Base-by-base conservation (phyloP, 1,139 yeast species). In the Pichia sp. region DNA sequence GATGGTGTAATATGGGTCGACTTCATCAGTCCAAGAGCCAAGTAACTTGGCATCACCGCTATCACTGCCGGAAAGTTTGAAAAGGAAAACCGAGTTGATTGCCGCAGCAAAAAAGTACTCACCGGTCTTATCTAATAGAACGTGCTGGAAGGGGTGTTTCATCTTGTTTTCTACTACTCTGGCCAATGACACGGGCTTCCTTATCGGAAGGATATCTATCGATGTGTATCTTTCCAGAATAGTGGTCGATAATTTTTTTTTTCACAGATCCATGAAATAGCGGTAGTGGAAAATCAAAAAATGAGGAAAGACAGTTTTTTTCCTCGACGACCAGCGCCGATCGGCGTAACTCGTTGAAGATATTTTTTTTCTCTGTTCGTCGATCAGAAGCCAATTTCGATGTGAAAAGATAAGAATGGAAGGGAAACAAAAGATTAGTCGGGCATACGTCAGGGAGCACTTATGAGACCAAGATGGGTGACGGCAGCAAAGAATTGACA, bases 101-200 rank as follows among this genome's bases (percentile, higher is more conserved):
- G 81, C 78, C 0, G 85, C 75, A 0, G 80, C 77, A 68, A 79
- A 84, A 23, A 86, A 67, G 44, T 76, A 70, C 2, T 74, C 68
- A 0, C 83, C 82, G 29, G 71, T 67, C 8, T 66, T 64, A 62
- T 74, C 77, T 16, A 79, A 64, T 8, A 76, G 65, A 4, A 83
- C 67, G 48, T 79, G 74, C 65, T 85, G 92, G 66, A 81, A 80
- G 36, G 93, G 93, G 64, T 86, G 92, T 64, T 82, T 82, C 82
- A 85, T 64, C 49, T 15, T 45, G 8, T 26, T 10, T 6, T 6
- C n/a, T 10, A 10, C 4, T 36, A 4, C 23, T 19, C 23, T 19
- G 23, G 23, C 23, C 23, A 19, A 19, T 19, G 23, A 19, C 23
- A 19, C 23, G 23, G 23, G 23, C 23, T 19, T 19, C 23, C 23